Evolutionary conservation across 2,329 filamentous ascomycete species (phyloP), one percentile per base, ranked within the genome.

Genomic region (Colletotrichum tropicicola): DNA sequence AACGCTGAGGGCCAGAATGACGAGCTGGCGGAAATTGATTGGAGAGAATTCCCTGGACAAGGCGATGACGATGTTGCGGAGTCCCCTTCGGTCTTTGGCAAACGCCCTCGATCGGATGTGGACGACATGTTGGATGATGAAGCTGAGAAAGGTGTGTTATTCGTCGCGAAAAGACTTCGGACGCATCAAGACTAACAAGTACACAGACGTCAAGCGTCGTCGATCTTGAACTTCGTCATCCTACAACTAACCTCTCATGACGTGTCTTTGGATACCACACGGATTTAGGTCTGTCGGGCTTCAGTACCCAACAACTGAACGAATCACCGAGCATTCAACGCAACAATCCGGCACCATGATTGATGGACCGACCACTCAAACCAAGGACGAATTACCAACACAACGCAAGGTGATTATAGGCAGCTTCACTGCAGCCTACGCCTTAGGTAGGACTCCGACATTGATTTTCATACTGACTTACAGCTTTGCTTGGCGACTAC

Each of bases 141-240:
- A 35, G 62, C 68, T 21, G 68, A 68, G 63, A 70, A 70, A 66
- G 71, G 72, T 73, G 53, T 23, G 67, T 51, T 15, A 4, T 23
- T 28, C 23, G 15, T n/a, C 27, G 13, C 5, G 7, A 49, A 35
- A 32, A 56, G 8, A n/a, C 19, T 5, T 6, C 23, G n/a, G n/a
- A n/a, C 12, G 15, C 13, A 3, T 15, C 9, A 6, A 48, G 15
- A 59, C 67, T 71, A 67, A 71, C 58, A 9, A 13, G 25, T 12
- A 15, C 30, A 10, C 51, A 73, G 71, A 73, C 58, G 59, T 67
- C 68, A 73, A 73, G 65, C 71, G 71, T 53, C 71, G 68, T 67
- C 69, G 70, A 28, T 68, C 71, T 59, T 72, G 41, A 56, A 19
- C 48, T 49, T 21, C 12, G 19, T 13, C 53, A 47, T 41, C 27